These are phyloP conservation scores for Cyamopsis tetragonoloba DNA, from an alignment of 306 rosid genomes.

Conservation along the genomic window DNA sequence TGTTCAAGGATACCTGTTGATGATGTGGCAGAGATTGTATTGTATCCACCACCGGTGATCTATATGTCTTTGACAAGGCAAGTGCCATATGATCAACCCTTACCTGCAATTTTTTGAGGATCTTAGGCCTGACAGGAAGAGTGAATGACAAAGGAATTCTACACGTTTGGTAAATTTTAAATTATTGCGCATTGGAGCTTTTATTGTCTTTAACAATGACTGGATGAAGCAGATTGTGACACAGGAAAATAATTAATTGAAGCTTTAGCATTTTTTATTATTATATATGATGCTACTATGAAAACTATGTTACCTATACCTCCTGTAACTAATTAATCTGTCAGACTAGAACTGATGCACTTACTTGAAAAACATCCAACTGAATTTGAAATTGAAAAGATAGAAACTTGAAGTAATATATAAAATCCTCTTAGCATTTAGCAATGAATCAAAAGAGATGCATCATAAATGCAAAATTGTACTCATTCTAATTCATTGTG, in stretches of 20 bases:
- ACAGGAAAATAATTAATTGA: background rate
- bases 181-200: background rate
- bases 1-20: slow-evolving; percentile 72
- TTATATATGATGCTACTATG: background rate
- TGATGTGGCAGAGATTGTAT: slow-evolving; percentile 93
- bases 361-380: background rate
- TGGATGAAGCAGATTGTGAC: background rate
- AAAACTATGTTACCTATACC: background rate
- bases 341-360: background rate
- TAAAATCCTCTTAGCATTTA: background rate
- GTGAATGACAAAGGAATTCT: background rate
- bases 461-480: background rate
- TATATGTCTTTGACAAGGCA: slow-evolving; percentile 82
- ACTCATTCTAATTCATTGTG: background rate
- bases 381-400: background rate
- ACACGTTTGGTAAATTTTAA: background rate
- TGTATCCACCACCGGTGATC: slow-evolving; percentile 77
- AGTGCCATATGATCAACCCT: slow-evolving; percentile 79
- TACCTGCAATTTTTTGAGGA: slow-evolving; percentile 53
- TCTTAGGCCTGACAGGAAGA: slow-evolving; percentile 1
- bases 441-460: background rate
- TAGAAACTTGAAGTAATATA: background rate
- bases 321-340: background rate
- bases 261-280: background rate
- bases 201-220: background rate